Percentiles rank a stretch among this genome's conserved stretches.
These are phyloP conservation scores for Conringia planisiliqua DNA, from an alignment of 345 rosid species.

Conservation along the genomic window DNA sequence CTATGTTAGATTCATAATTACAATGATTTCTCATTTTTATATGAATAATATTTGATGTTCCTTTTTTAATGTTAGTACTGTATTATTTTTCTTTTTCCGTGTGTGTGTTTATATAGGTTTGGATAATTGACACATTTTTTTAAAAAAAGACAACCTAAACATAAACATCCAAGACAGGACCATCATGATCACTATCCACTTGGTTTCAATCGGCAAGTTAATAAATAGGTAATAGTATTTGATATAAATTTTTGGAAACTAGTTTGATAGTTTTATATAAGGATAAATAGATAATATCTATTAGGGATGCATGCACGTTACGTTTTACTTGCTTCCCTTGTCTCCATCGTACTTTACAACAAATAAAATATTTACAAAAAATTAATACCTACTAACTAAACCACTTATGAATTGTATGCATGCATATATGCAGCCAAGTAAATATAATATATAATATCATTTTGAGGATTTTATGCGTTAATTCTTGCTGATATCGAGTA, in stretches of 20 bases:
- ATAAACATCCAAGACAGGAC: conserved; percentile 26
- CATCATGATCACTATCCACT: conserved; percentile 32
- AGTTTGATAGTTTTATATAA: background rate
- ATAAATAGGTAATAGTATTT: background rate
- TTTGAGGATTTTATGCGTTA: conserved; percentile 5
- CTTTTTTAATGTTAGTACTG: background rate
- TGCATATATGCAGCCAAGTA: conserved; percentile 10
- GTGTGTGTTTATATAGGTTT: background rate
- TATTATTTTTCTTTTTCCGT: background rate
- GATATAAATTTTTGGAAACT: background rate
- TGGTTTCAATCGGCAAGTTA: background rate
- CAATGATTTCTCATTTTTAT: background rate
- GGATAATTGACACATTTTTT: background rate
- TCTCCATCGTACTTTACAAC: conserved; percentile 32
- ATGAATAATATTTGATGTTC: background rate
- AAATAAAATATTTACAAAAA: background rate
- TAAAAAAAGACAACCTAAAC: conserved; percentile 20
- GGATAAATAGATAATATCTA: background rate
- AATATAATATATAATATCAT: background rate
- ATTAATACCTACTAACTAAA: conserved; percentile 9
- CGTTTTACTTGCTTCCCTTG: conserved; percentile 32
- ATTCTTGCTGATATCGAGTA: conserved; percentile 17
- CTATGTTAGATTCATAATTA: background rate
- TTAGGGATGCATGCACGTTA: conserved; percentile 31
- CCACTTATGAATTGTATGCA: background rate